phyloP scores from a whole-genome alignment of 306 rosid species.

The Gastrolobium bilobum region DNA sequence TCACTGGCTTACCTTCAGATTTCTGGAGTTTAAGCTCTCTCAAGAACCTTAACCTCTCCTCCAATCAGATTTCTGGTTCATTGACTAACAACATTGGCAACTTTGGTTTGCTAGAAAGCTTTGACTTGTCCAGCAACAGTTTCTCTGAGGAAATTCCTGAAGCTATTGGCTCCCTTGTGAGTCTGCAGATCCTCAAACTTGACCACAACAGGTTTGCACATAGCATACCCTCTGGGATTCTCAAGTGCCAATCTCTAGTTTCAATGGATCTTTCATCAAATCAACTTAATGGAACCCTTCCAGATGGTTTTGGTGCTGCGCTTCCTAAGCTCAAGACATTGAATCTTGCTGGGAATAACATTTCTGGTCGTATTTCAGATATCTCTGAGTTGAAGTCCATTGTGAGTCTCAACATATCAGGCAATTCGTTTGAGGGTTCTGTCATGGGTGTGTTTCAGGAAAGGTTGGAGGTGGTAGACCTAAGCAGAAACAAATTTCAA shows the following conservation, averaged over 20 bases:
- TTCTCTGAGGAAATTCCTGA: slow-evolving; percentile 85
- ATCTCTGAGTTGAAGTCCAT: slow-evolving; percentile 71
- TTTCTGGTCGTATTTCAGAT: slow-evolving; percentile 67
- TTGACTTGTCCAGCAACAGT: slow-evolving; percentile 79
- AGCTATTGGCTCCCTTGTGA: slow-evolving; percentile 67
- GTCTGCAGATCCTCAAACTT: slow-evolving; percentile 70
- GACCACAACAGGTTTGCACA: slow-evolving; percentile 66
- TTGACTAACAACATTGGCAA: slow-evolving; percentile 85
- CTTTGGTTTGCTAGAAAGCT: slow-evolving; percentile 77
- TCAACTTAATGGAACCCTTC: slow-evolving; percentile 77
- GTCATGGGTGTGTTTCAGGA: slow-evolving; percentile 69
- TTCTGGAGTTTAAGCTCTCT: slow-evolving; percentile 90
- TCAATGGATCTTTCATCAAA: slow-evolving; percentile 82
- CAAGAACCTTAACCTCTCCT: slow-evolving; percentile 77
- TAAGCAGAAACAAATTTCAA: slow-evolving; percentile 90
- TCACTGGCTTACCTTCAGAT: slow-evolving; percentile 83
- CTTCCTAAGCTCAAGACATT: slow-evolving; percentile 80
- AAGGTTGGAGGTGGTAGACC: slow-evolving; percentile 76
- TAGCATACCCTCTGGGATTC: slow-evolving; percentile 74
- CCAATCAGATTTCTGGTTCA: slow-evolving; percentile 80
- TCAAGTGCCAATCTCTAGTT: slow-evolving; percentile 71
- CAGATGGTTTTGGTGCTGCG: slow-evolving; percentile 84
- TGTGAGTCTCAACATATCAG: slow-evolving; percentile 77
- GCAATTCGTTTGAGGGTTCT: slow-evolving; percentile 86
- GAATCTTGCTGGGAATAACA: slow-evolving; percentile 81